These are phyloP conservation scores for Ceratocystis albifundus DNA, from an alignment of 2,329 filamentous ascomycete genomes.

Conservation along the genomic window DNA sequence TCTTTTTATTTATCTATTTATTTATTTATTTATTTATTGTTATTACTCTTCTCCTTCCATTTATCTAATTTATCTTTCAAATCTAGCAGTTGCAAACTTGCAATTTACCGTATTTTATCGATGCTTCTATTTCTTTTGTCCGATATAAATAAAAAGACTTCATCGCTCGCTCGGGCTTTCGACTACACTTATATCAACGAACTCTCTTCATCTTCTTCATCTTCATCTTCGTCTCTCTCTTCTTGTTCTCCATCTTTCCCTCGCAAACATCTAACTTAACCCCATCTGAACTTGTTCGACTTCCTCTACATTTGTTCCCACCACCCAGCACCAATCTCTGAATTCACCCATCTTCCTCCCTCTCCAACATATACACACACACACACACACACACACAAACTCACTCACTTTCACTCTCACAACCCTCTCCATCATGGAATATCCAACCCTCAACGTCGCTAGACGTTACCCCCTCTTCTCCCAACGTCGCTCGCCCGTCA, in stretches of 20 bases:
- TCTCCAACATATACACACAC: not conserved
- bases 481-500: conserved; percentile 18
- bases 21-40: not conserved
- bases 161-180: not conserved
- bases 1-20: not conserved
- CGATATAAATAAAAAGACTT: conserved; percentile 3
- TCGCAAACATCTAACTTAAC: not conserved
- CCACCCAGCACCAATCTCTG: not conserved
- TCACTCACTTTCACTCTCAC: no score
- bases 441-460: conserved; percentile 15
- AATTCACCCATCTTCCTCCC: not conserved
- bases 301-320: not conserved
- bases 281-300: not conserved
- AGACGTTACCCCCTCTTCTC: conserved; percentile 1
- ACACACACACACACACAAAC: conserved; percentile 6
- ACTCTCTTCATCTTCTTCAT: not conserved
- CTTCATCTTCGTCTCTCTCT: not conserved
- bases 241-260: not conserved
- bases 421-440: conserved; percentile 18
- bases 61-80: not conserved
- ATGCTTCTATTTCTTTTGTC: not conserved
- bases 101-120: not conserved
- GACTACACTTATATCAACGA: conserved; percentile 1
- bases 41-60: not conserved
- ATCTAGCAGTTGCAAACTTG: not conserved